Conservation (phyloP, 192 early-diverging fungal species). For the Ambispora gerdemannii region DNA sequence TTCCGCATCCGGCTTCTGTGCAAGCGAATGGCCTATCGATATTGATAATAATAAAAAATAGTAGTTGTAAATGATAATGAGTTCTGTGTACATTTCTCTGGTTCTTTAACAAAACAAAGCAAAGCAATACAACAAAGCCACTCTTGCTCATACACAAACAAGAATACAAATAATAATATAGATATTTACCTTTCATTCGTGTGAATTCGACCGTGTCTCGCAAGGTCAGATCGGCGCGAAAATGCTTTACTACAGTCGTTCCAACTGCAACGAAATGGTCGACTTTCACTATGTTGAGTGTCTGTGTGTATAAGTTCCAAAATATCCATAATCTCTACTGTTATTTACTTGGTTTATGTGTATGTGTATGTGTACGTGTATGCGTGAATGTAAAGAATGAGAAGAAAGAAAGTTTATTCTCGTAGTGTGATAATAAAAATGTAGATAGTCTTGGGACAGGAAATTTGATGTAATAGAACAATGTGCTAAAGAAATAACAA, state of each 20-base stretch:
- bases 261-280: constrained; percentile 57
- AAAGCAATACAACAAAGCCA: not conserved
- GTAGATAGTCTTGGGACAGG: too few species aligned
- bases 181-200: constrained; percentile 64
- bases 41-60: not conserved
- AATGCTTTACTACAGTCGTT: constrained; percentile 66
- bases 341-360: too few species aligned
- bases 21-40: constrained; percentile 61
- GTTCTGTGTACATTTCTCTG: not conserved
- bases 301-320: constrained; percentile 52
- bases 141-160: not conserved
- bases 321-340: too few species aligned
- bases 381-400: too few species aligned
- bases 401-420: too few species aligned
- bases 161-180: not conserved
- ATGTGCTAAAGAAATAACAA: too few species aligned
- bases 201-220: constrained; percentile 76
- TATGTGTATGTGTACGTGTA: too few species aligned
- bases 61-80: too few species aligned
- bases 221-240: constrained; percentile 65
- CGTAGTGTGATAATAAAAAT: too few species aligned
- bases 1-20: constrained; percentile 60
- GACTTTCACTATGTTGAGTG: constrained; percentile 43
- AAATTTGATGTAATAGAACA: too few species aligned
- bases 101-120: not conserved